Percentiles rank a stretch among this genome's conserved stretches.
phyloP scores from a whole-genome alignment of 179 eudicot species.

The Camellia oleifera region DNA sequence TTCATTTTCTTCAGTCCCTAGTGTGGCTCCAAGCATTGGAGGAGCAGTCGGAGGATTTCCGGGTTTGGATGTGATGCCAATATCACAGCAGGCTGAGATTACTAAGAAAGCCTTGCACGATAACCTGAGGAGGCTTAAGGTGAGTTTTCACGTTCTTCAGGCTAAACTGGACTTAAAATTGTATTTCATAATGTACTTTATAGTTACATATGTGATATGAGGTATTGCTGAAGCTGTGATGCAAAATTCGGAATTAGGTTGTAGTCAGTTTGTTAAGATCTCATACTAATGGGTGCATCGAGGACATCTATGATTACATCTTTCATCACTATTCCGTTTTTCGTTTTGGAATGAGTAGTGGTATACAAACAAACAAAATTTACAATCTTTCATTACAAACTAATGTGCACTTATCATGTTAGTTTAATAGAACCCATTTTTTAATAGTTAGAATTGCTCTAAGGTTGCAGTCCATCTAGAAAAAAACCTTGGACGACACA shows the following conservation, averaged over 20 bases:
- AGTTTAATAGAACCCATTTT: too few species aligned
- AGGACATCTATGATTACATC: background rate
- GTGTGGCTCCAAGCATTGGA: constrained; percentile 49
- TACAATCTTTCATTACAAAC: too few species aligned
- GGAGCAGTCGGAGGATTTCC: constrained; percentile 51
- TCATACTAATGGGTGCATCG: background rate
- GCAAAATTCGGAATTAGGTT: background rate
- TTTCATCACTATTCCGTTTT: background rate
- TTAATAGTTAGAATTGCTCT: too few species aligned
- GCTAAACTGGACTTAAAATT: background rate
- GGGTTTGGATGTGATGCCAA: constrained; percentile 52
- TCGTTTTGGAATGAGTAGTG: background rate
- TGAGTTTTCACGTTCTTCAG: constrained; percentile 19
- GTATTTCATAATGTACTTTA: background rate
- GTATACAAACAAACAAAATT: too few species aligned
- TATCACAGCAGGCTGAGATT: constrained; percentile 77
- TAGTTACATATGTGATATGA: background rate
- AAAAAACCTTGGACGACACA: too few species aligned
- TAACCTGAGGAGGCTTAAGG: constrained; percentile 73
- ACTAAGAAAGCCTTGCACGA: constrained; percentile 79
- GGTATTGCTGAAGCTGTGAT: background rate
- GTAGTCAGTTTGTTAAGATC: background rate
- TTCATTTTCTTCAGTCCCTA: constrained; percentile 31
- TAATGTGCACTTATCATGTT: too few species aligned
- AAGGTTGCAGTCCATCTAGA: too few species aligned